Evolutionary conservation across 2,329 filamentous ascomycete species (phyloP).

Genomic region (Chrysosporium queenslandicum): DNA sequence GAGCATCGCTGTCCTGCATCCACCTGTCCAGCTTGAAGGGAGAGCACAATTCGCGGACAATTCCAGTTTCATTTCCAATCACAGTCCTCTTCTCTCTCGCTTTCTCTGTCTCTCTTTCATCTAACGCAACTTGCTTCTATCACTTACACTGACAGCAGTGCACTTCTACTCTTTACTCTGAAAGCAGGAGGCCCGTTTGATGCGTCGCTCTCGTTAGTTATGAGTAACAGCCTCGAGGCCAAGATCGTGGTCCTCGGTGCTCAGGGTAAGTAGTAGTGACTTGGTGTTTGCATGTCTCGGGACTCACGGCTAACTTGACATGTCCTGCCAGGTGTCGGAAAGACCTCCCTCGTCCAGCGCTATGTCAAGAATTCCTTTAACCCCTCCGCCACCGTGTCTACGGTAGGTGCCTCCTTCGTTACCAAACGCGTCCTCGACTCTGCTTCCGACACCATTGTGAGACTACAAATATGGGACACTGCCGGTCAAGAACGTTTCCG

Average conservation of each 20-base stretch:
- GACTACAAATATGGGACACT: slow-evolving; percentile 95
- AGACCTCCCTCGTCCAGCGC: slow-evolving; percentile 44
- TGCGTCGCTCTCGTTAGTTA: slow-evolving; percentile 17
- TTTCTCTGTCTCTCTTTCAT: too few species aligned
- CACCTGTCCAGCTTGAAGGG: neutral
- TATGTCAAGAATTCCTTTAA: slow-evolving; percentile 40
- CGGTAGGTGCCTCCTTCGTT: slow-evolving; percentile 70
- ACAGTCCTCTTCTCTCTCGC: neutral
- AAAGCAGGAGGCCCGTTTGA: neutral
- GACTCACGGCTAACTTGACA: slow-evolving; percentile 35
- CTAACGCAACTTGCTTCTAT: too few species aligned
- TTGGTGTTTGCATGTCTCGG: too few species aligned
- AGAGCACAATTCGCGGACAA: neutral
- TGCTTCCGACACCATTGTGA: slow-evolving; percentile 74
- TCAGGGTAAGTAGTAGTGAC: slow-evolving; percentile 33
- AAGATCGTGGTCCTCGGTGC: slow-evolving; percentile 45
- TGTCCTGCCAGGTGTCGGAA: slow-evolving; percentile 38
- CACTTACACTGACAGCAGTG: neutral
- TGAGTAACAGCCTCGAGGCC: slow-evolving; percentile 43
- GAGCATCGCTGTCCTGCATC: neutral
- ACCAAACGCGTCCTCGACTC: slow-evolving; percentile 72
- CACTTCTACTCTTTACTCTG: neutral
- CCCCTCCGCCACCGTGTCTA: slow-evolving; percentile 45
- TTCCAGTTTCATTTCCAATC: neutral
- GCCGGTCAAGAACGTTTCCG: slow-evolving; percentile 93